These are phyloP conservation scores for Asparagopsis taxiformis DNA, from an alignment of 31 red algal genomes.

Conservation along the genomic window DNA sequence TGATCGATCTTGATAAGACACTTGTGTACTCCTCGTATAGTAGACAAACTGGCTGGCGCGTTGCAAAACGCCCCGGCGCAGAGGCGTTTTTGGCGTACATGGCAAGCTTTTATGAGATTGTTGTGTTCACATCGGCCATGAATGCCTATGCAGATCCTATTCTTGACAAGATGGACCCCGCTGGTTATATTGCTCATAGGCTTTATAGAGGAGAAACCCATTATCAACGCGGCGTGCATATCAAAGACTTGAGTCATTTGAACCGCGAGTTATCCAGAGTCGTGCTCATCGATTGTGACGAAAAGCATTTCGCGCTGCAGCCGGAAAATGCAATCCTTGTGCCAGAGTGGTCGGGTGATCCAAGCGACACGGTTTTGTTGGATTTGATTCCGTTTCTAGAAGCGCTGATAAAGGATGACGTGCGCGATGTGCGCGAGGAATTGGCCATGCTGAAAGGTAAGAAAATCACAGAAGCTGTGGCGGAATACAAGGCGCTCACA, in stretches of 20 bases:
- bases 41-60: conserved; percentile 81
- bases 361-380: conserved; percentile 67
- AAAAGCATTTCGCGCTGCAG: conserved; percentile 56
- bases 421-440: conserved; percentile 79
- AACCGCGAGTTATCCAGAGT: conserved; percentile 83
- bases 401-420: conserved; percentile 63
- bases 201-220: conserved; percentile 86
- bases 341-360: conserved; percentile 70
- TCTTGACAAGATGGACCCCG: conserved; percentile 77
- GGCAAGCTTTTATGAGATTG: conserved; percentile 88
- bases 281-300: conserved; percentile 72
- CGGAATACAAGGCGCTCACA: conserved; percentile 44
- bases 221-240: conserved; percentile 75
- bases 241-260: conserved; percentile 75
- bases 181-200: conserved; percentile 71
- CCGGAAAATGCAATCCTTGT: conserved; percentile 83
- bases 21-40: conserved; percentile 83
- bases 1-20: conserved; percentile 88
- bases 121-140: conserved; percentile 74
- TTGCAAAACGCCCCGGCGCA: conserved; percentile 87
- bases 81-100: conserved; percentile 97
- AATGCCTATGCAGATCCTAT: conserved; percentile 90
- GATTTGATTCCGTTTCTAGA: conserved; percentile 89
- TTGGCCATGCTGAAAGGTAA: conserved; percentile 24
- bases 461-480: conserved; percentile 18